Base-by-base conservation (phyloP, 2,329 filamentous ascomycete species). In the Fulvia fulva region DNA sequence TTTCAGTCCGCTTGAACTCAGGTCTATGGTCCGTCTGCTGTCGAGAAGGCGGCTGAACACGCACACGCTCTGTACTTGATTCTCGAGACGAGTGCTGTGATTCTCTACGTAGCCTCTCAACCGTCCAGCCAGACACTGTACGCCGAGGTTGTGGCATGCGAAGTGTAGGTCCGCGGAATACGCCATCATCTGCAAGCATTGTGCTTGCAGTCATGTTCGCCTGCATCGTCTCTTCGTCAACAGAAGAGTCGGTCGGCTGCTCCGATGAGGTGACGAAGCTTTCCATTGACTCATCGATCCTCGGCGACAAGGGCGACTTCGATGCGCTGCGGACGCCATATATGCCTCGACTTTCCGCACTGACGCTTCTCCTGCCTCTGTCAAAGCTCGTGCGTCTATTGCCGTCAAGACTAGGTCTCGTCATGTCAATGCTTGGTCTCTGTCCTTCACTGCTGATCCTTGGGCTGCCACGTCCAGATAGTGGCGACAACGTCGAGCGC, bases 151-250 rank as follows among this genome's bases (percentile, higher is more conserved):
- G 64, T 14, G 67, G 64, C 60, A 63, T 66, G 19, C 64, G 57
- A 19, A 91, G 83, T 0, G 87, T 89, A 16, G 91, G 91, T 25
- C 86, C 87, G 64, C 89, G 86, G 68, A 99, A 97, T 8, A 97
- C 88, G 66, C 94, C 90, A 66, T 91, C 97, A 32, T 89, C 86
- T 54, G 85, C 83, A 8, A 99, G 77, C 37, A 97, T 97, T 73
- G 96, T 91, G 71, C 93, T 97, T 2, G 90, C 93, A 3, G 92
- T 95, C 50, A 88, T 71, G 55, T 71, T 62, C 7, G 58, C 58
- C 16, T 62, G 60, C 50, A 58, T 50, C 49, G 28, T 56, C 51
- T 49, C 53, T 26, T 62, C 58, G 56, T 64, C 52, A n/a, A 63
- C 41, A 21, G 65, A 56, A 56, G 65, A 66, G 21, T 65, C 50